Conservation (phyloP, 306 rosid species). For the Mimosa pudica region DNA sequence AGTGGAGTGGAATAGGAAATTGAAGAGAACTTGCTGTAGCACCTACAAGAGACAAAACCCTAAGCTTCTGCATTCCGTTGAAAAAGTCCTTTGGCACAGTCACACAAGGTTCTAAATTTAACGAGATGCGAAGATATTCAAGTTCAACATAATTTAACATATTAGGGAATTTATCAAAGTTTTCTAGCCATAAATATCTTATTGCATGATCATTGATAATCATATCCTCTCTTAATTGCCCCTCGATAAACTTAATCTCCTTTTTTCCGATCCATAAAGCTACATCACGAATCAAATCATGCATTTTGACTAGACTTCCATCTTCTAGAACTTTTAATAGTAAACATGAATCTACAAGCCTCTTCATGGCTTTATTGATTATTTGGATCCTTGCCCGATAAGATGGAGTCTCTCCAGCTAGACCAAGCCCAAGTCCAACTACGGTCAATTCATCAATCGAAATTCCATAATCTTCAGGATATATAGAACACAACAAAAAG, state of each 20-base stretch:
- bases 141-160: background rate
- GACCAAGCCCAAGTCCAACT: background rate
- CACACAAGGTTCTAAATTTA: background rate
- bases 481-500: background rate
- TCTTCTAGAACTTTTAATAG: background rate
- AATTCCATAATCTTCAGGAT: background rate
- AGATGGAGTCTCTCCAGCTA: background rate
- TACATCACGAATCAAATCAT: background rate
- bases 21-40: too few relatives aligned
- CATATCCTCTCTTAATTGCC: background rate
- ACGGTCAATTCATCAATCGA: background rate
- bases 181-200: background rate
- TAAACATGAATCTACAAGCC: background rate
- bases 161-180: background rate
- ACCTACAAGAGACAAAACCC: background rate
- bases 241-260: background rate
- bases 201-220: background rate
- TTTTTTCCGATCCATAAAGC: background rate
- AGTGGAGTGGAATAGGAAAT: background rate
- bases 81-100: background rate
- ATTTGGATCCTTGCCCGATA: background rate
- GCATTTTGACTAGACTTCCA: background rate
- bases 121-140: background rate
- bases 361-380: background rate
- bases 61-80: background rate